Evolutionary conservation across 1,284 basidiomycete genomes (phyloP).

Genomic region (Ceratorhiza oryzae-sativae): DNA sequence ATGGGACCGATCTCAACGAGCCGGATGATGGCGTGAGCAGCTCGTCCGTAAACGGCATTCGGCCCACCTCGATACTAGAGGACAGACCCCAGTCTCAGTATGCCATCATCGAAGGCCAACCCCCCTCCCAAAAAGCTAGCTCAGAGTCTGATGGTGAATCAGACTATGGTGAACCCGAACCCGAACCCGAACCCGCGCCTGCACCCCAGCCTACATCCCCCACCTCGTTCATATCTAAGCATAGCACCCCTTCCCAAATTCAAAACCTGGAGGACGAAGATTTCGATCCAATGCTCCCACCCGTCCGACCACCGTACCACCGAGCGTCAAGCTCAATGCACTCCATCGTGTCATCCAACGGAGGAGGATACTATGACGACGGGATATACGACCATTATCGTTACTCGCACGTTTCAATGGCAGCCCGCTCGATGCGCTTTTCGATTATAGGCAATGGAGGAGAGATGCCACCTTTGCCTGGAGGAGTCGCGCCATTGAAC

Average conservation of each 20-base stretch:
- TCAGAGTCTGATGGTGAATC: conserved; percentile 12
- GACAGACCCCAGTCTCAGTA: background rate
- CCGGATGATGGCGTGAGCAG: background rate
- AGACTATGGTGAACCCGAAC: conserved; percentile 28
- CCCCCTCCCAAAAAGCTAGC: background rate
- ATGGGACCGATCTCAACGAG: background rate
- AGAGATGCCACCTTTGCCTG: conserved; percentile 29
- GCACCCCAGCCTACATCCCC: background rate
- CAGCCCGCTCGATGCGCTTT: conserved; percentile 37
- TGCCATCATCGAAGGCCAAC: background rate
- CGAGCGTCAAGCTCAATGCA: conserved; percentile 20
- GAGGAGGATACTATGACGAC: conserved; percentile 62
- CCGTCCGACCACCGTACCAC: conserved; percentile 38
- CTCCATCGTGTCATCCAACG: conserved; percentile 42
- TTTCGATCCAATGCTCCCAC: conserved; percentile 17
- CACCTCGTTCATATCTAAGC: background rate
- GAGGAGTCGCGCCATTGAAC: conserved; percentile 17
- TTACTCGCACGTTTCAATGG: conserved; percentile 68
- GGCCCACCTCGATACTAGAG: background rate
- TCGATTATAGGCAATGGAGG: conserved; percentile 9
- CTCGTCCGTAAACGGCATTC: background rate
- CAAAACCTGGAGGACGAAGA: background rate
- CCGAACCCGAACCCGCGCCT: background rate
- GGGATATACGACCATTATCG: conserved; percentile 79
- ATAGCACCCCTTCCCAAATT: background rate